Base-by-base conservation (phyloP, 768 basidiomycete genomes). In the Mycena floridula region DNA sequence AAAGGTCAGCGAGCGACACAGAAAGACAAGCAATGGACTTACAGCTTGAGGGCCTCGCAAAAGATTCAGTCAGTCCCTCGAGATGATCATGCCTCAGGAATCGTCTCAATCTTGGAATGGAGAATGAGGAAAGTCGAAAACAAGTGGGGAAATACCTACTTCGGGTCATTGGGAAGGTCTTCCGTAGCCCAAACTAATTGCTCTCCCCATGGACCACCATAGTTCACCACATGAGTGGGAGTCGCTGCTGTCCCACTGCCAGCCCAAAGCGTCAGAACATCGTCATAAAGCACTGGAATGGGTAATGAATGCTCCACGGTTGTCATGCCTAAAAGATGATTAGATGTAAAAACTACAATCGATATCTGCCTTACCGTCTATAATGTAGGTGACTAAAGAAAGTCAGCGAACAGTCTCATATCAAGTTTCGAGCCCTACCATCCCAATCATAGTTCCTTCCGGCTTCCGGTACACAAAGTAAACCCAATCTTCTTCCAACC, bases 401-500 rank as follows among this genome's bases (percentile, higher is more conserved):
- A n/a, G n/a, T n/a, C n/a, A n/a, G n/a, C n/a, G n/a, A n/a, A n/a
- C n/a, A n/a, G n/a, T n/a, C n/a, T n/a, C n/a, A n/a, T n/a, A n/a
- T n/a, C n/a, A n/a, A n/a, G n/a, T n/a, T n/a, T n/a, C n/a, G n/a
- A n/a, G n/a, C n/a, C n/a, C n/a, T n/a, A n/a, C n/a, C n/a, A 53
- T 87, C 83, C 85, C 85, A 88, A 52, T 88, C 85, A 26, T 69
- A 77, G 54, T 83, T 85, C 81, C 84, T 84, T 5, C 85, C 85
- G 28, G 83, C 85, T 59, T 87, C 85, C 0, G 85, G 84, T 4
- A 86, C 76, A 46, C 82, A 84, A 11, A 82, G 67, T 83, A 87
- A 82, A 26, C 68, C 72, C 35, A 85, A 54, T 45, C 81, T 73
- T 28, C 70, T 67, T 8, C 82, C 82, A 25, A 75, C 78, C 9